Conservation (phyloP, 805 yeast species). For the Lipomyces anomalus region DNA sequence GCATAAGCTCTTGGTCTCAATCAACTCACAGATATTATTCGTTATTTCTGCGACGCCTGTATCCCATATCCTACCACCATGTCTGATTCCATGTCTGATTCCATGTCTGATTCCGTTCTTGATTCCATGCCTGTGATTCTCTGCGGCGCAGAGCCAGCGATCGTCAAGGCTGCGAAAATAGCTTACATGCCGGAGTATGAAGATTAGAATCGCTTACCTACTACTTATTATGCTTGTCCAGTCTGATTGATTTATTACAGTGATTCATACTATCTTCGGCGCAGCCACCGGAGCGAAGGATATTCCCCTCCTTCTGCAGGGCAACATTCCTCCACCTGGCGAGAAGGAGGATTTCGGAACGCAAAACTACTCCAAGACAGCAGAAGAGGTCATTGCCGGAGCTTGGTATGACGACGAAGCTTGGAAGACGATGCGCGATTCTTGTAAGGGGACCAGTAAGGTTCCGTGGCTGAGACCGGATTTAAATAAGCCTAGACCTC, state of each 20-base stretch:
- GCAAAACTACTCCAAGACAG: neutral
- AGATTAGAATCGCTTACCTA: neutral
- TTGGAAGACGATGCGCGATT: neutral
- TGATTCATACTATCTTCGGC: neutral
- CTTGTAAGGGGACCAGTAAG: neutral
- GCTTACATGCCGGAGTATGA: neutral
- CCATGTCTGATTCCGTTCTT: too few relatives aligned
- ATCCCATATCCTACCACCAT: too few relatives aligned
- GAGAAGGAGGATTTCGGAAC: neutral
- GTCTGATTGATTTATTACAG: neutral
- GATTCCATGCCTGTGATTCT: too few relatives aligned
- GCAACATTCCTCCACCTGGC: neutral
- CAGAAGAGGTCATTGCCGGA: neutral
- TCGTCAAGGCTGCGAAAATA: neutral
- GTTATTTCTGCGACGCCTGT: too few relatives aligned
- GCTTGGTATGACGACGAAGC: constrained; percentile 1
- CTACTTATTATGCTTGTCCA: neutral
- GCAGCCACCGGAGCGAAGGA: neutral
- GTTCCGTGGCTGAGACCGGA: neutral
- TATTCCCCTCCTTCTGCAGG: neutral
- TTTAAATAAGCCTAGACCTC: neutral
- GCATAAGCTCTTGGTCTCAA: too few relatives aligned
- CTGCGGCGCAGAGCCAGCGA: too few relatives aligned
- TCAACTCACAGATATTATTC: too few relatives aligned
- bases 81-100: too few relatives aligned